Evolutionary conservation across 148 eudicot genomes (phyloP).

Genomic region (Oxyria digyna): DNA sequence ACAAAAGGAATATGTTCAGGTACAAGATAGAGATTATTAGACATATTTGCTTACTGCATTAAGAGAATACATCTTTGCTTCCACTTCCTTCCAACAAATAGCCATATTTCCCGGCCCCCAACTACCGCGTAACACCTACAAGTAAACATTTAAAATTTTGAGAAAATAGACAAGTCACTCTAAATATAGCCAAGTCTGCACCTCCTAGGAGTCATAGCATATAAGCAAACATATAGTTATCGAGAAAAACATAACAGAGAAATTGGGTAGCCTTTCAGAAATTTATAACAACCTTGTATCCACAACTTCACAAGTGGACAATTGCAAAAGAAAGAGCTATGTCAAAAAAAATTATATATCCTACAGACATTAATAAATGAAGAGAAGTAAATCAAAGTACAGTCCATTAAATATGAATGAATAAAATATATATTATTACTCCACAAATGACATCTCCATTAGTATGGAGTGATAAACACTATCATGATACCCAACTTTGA

Average conservation of each 20-base stretch:
- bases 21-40: not conserved
- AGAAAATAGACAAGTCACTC: not conserved
- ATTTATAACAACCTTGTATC: not conserved
- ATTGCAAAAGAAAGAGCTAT: not conserved
- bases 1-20: not conserved
- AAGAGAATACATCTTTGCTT: constrained; percentile 75
- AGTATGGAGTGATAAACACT: not conserved
- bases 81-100: constrained; percentile 86
- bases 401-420: not conserved
- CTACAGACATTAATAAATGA: not conserved
- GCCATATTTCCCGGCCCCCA: constrained; percentile 43
- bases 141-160: not conserved
- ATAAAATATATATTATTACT: not conserved
- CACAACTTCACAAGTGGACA: not conserved
- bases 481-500: not conserved
- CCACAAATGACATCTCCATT: not conserved
- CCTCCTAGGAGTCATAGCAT: not conserved
- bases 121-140: constrained; percentile 59
- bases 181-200: not conserved
- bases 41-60: constrained; percentile 56
- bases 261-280: not conserved
- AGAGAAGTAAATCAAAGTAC: not conserved
- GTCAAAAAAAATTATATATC: not conserved
- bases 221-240: not conserved
- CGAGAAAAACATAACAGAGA: not conserved